A percentile compares a stretch with the other conserved stretches of the same genome.
phyloP scores from a whole-genome alignment of 2,329 filamentous ascomycete species.

The Xylariaceae sp. region DNA sequence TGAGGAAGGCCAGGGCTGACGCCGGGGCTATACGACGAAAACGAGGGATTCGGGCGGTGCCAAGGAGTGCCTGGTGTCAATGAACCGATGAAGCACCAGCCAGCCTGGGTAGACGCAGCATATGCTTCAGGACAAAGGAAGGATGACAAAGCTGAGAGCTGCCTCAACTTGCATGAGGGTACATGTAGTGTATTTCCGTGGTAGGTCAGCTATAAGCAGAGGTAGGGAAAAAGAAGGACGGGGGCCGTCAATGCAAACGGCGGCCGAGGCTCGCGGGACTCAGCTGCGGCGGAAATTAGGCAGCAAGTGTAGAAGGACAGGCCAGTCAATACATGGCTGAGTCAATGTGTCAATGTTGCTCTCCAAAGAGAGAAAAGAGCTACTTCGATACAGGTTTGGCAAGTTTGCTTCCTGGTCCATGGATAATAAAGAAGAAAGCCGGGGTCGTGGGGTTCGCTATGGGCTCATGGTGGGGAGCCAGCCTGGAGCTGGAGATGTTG shows the following conservation, averaged over 20 bases:
- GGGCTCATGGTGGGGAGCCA: neutral
- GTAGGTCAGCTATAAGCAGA: neutral
- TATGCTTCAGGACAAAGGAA: constrained; percentile 9
- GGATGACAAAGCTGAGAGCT: constrained; percentile 12
- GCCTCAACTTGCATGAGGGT: constrained; percentile 16
- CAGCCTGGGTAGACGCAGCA: neutral
- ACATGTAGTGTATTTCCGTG: too few relatives aligned
- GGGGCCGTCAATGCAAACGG: constrained; percentile 18
- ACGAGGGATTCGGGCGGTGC: neutral
- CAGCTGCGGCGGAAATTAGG: neutral
- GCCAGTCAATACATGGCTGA: constrained; percentile 7
- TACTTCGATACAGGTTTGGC: neutral
- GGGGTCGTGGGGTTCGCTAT: neutral
- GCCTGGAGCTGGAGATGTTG: neutral
- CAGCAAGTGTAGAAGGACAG: constrained; percentile 7
- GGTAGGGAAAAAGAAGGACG: constrained; percentile 16
- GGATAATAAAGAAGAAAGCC: neutral
- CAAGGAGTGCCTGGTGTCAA: constrained; percentile 11
- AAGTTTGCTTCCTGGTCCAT: neutral
- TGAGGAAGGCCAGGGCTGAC: neutral
- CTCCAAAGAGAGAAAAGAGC: neutral
- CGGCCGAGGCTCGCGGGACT: neutral
- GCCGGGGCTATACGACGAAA: constrained; percentile 3
- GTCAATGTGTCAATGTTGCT: neutral
- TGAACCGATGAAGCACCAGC: constrained; percentile 4